phyloP scores from a whole-genome alignment of 495 filamentous ascomycete genomes.

The Penicillium waksmanii region DNA sequence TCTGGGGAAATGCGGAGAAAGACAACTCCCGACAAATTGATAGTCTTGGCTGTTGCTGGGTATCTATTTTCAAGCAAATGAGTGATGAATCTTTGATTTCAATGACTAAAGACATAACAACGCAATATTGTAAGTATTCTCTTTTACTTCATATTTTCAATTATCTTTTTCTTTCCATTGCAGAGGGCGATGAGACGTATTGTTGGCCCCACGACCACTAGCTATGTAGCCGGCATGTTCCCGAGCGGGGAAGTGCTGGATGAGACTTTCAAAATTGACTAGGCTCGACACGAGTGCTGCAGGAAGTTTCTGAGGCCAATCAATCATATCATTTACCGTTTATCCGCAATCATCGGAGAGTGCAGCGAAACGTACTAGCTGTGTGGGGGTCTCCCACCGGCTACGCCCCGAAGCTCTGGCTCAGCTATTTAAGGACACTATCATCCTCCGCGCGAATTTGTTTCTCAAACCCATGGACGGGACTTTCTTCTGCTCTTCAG shows the following conservation, averaged over 20 bases:
- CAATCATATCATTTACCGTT: neutral
- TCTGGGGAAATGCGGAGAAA: neutral
- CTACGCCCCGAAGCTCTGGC: neutral
- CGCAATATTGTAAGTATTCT: too few relatives aligned
- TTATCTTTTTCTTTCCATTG: too few relatives aligned
- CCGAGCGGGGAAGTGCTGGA: conserved; percentile 8
- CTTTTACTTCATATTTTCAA: too few relatives aligned
- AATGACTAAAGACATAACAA: too few relatives aligned
- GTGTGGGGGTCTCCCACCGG: neutral
- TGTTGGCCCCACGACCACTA: too few relatives aligned
- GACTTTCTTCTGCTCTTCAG: too few relatives aligned
- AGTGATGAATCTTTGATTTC: too few relatives aligned
- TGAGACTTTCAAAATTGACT: neutral
- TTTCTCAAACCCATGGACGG: neutral
- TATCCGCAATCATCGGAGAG: neutral
- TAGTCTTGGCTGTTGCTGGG: neutral
- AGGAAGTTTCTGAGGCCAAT: neutral
- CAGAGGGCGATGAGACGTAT: too few relatives aligned
- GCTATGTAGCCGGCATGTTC: neutral
- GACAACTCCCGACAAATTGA: neutral
- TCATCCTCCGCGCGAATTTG: neutral
- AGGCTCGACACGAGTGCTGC: conserved; percentile 4
- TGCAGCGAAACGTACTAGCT: neutral
- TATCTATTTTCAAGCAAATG: too few relatives aligned
- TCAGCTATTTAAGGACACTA: neutral